Base-by-base conservation (phyloP, 2,329 filamentous ascomycete species). In the Ascomycota sp. region DNA sequence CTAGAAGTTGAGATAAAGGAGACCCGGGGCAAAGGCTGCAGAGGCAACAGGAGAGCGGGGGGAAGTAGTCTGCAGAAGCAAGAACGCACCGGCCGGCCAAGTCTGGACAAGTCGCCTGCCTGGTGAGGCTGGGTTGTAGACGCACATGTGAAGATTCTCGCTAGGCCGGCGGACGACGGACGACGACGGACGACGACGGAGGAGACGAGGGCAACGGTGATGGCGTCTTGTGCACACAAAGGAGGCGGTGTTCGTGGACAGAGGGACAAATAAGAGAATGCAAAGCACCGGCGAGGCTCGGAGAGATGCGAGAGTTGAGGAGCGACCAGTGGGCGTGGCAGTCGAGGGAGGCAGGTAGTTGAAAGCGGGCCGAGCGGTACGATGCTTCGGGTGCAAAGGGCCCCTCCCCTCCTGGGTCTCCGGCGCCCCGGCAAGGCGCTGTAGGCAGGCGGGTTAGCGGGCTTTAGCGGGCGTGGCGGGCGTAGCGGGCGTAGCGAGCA, bases 1-100 rank as follows among this genome's bases (percentile, higher is more conserved):
- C 42, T 40, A 31, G 27, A 33, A 35, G 42, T 40, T 46, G 41
- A 41, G 5, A 21, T 21, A 21, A 21, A 21, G 16, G 16, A 21
- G 16, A 5, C 16, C 16, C 16, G 16, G 16, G 16, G 16, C 16
- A 21, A 5, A 21, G 5, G 16, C 5, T 32, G 6, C 11, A 24
- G 30, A 21, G n/a, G 31, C n/a, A 25, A 25, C 28, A 38, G 35
- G 30, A 38, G 28, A 31, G 38, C 32, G 29, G 13, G 35, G 30
- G 29, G 34, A 29, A 6, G 24, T 29, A 24, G 34, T 31, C 30
- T 28, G 11, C 9, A 13, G 29, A 7, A 7, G 34, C 29, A 27
- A 27, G 24, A 27, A 12, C 25, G 21, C 21, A 25, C 31, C 26
- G 31, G 29, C 32, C 12, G 27, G 13, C 32, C 30, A 33, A 26